Evolutionary conservation across 768 basidiomycete genomes (phyloP), one percentile per base, ranked within the genome.

Genomic region (Mrakia hoshinonis): DNA sequence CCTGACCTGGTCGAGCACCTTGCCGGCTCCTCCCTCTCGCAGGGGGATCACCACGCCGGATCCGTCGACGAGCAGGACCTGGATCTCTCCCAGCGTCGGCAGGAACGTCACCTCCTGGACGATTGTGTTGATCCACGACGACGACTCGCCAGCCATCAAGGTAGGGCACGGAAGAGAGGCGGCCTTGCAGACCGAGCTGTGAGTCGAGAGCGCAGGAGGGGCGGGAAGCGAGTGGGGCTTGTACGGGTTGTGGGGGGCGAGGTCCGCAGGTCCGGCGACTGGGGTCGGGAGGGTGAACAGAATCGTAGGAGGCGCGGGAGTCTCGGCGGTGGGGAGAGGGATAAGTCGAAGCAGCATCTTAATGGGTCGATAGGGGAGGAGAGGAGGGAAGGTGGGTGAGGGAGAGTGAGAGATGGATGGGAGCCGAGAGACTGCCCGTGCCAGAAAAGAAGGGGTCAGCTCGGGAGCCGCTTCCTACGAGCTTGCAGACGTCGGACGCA

Each of bases 101-200:
- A 76, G 75, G 69, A 81, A 81, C 24, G 80, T 80, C 68, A 80
- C 80, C 68, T 81, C 79, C 73, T 79, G 75, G 61, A 81, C 74
- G 69, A 78, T 74, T 62, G 78, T 79, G 26, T 69, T 58, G 65
- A 81, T 78, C 80, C 80, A 81, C 34, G 75, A 76, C 18, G 79
- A 77, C 67, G 78, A 77, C 63, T 81, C 80, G 24, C 79, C 80
- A 5, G 79, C 73, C 4, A 81, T 74, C 4, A 77, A 74, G 67
- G 80, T 79, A 1, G 74, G 63, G 73, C 79, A 80, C 3, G 78
- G 76, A 34, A 81, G 75, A 48, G 77, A 76, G 69, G 79, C 77
- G 47, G 77, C 74, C 24, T 76, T 29, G 68, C 79, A 80, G 24
- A 76, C 73, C 3, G 75, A 70, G 18, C 74, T 73, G 62, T 79